phyloP scores from a whole-genome alignment of 306 rosid species.

The Cicer chorassanicum region DNA sequence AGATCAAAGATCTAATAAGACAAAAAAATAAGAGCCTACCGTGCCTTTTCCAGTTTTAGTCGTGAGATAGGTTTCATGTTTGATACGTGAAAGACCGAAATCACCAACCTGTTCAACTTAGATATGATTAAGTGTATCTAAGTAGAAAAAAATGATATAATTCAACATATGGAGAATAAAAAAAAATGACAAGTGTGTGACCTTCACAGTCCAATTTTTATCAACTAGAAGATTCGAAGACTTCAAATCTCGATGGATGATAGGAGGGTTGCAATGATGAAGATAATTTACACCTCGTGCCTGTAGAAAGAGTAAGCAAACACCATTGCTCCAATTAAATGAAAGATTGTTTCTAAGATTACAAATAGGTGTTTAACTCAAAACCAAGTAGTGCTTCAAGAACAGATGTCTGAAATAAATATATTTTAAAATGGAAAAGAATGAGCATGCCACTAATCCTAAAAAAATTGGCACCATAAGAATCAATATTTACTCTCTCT shows the following conservation, averaged over 20 bases:
- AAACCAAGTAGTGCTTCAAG: constrained; percentile 31
- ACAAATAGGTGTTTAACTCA: constrained; percentile 12
- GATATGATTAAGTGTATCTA: constrained; percentile 33
- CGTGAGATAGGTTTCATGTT: constrained; percentile 54
- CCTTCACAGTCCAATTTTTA: constrained; percentile 96
- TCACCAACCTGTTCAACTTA: constrained; percentile 54
- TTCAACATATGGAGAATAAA: constrained; percentile 25
- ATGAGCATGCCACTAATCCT: constrained; percentile 24
- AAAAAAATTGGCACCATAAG: not conserved
- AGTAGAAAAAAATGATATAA: constrained; percentile 17
- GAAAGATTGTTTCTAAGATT: constrained; percentile 34
- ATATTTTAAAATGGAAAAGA: constrained; percentile 6
- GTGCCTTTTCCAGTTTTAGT: constrained; percentile 56
- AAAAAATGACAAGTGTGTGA: constrained; percentile 43
- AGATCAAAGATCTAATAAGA: constrained; percentile 34
- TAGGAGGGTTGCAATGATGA: constrained; percentile 91
- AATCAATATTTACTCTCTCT: not conserved
- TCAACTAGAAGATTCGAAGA: constrained; percentile 94
- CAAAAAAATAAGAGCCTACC: constrained; percentile 44
- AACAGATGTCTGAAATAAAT: constrained; percentile 31
- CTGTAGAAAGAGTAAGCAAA: constrained; percentile 55
- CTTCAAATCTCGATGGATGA: constrained; percentile 94
- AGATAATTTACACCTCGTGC: constrained; percentile 98
- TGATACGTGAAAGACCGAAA: constrained; percentile 59
- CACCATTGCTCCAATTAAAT: constrained; percentile 35